Base-by-base conservation (phyloP, 2,329 filamentous ascomycete species). In the Blumeriella jaapii region DNA sequence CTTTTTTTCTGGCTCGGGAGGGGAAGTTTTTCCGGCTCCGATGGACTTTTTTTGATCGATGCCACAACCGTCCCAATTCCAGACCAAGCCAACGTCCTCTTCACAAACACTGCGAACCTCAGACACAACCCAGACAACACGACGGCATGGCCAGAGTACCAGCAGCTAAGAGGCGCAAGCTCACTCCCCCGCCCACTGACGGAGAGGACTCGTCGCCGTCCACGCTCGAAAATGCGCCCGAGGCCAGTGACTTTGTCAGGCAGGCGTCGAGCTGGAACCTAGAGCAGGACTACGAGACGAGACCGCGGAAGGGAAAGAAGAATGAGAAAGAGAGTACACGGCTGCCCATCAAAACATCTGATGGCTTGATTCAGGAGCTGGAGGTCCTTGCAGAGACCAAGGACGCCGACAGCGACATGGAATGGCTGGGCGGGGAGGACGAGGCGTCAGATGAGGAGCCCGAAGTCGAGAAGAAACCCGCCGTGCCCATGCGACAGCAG, bases 201-300 rank as follows among this genome's bases (percentile, higher is more conserved):
- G 66, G 65, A 28, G 65, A 68, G 29, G 54, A 47, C 44, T 56
- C 44, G 23, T 53, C 47, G 38, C 50, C 34, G 46, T 56, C 35
- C 46, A 55, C 52, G 23, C 40, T 54, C 12, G 46, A 54, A 20
- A 31, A 44, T 36, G 47, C 23, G 9, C 44, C 49, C 2, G 38
- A 46, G 19, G 26, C 45, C 5, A 54, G 50, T 35, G 41, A 42
- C 4, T 86, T 87, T 57, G 71, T 83, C 61, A 73, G 74, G 51
- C 78, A 74, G 52, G 84, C 82, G 5, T 69, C 82, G 40, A 78
- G 76, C 59, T 96, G 89, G 86, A 77, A 94, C 53, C 69, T 94
- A 31, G 91, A 94, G 63, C 82, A 93, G 55, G 80, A 84, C 58
- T 96, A 95, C 65, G 86, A 93, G 59, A 72, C 72, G 42, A 75